A percentile compares a stretch with the other conserved stretches of the same genome.
These are phyloP conservation scores for Pugionium dolabratum DNA, from an alignment of 345 rosid genomes.

Conservation along the genomic window DNA sequence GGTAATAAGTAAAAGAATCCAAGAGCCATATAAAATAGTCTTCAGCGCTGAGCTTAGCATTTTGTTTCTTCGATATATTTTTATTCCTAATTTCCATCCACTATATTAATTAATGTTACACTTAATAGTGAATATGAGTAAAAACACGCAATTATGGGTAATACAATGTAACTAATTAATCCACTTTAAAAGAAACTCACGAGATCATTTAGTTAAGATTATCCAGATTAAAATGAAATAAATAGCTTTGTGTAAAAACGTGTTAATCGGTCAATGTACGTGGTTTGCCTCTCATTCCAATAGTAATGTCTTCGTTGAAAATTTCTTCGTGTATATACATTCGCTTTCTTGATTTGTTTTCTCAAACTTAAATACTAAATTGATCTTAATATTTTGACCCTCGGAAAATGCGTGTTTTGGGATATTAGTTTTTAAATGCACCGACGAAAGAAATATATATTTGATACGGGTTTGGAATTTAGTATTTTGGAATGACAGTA, in stretches of 20 bases:
- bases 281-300: slow-evolving; percentile 40
- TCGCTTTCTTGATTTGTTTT: slow-evolving; percentile 31
- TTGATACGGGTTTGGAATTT: neutral
- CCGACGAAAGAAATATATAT: slow-evolving; percentile 31
- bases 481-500: slow-evolving; percentile 18
- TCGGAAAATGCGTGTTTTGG: slow-evolving; percentile 30
- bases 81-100: too few relatives aligned
- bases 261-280: slow-evolving; percentile 41
- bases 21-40: neutral
- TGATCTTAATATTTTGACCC: slow-evolving; percentile 33
- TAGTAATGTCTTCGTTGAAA: slow-evolving; percentile 34
- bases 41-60: too few relatives aligned
- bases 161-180: slow-evolving; percentile 13
- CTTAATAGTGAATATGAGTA: neutral
- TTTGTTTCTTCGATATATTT: too few relatives aligned
- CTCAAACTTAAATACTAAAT: neutral
- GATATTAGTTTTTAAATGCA: slow-evolving; percentile 25
- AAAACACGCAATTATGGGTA: slow-evolving; percentile 25
- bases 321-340: slow-evolving; percentile 14
- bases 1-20: slow-evolving; percentile 68
- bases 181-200: slow-evolving; percentile 29
- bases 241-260: slow-evolving; percentile 30
- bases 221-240: slow-evolving; percentile 10
- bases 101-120: too few relatives aligned
- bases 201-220: slow-evolving; percentile 31